Base-by-base conservation (phyloP, 257 asterid genomes). In the Eucommia ulmoides region DNA sequence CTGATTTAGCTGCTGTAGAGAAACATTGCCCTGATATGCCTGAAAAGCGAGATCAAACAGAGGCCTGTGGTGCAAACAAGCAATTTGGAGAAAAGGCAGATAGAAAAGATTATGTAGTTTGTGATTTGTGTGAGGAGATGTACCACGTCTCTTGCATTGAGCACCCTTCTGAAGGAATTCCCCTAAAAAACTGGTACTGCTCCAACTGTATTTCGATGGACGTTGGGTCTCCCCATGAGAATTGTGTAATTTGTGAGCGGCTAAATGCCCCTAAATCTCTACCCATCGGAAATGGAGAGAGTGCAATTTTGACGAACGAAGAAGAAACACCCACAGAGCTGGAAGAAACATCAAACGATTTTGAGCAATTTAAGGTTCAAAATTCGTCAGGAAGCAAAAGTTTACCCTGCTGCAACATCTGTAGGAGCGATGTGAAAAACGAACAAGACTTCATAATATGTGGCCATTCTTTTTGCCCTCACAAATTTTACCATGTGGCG, bases 391-490 rank as follows among this genome's bases (percentile, higher is more conserved):
- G 68, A 21, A 26, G 72, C 53, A 20, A 49, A 52, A 46, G 52
- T 35, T 55, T 25, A 42, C 58, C 61, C 16, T 19, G 60, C 20
- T 91, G 99, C 80, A 78, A 80, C 63, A 54, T 70, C 45, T 91
- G 99, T 65, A 67, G 67, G 58, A 61, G 54, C 12, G 77, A 56
- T 59, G 70, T 77, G 42, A 59, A 65, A 50, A 59, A 49, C 19
- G 74, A 66, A 7, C 89, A 74, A 18, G 73, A 68, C 33, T 64
- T 73, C 23, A 75, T 49, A 65, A 66, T 74, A 50, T 88, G 97
- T 51, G 83, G 86, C 1, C 95, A 88, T 70, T 49, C 73, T 16
- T 75, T 79, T 49, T 88, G 95, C 58, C 83, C 82, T 21, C 93
- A 81, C 67, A 88, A 84, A 62, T 77, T 67, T 67, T 88, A 79